Conservation (phyloP, 768 basidiomycete genomes). For the Xanthoconium stramineum region DNA sequence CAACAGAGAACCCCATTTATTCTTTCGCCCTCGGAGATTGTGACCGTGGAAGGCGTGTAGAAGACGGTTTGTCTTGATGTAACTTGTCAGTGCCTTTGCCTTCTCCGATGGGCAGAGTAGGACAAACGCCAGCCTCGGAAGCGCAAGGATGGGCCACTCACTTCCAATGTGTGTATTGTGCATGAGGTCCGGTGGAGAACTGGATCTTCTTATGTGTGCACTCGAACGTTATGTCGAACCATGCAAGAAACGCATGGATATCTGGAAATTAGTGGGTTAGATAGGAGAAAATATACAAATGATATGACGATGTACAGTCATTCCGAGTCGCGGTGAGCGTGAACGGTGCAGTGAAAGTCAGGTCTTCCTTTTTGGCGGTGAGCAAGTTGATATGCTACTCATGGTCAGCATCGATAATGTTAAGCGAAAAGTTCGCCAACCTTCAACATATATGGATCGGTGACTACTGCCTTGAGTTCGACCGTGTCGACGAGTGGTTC, state of each 20-base stretch:
- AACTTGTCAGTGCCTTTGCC: not conserved
- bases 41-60: constrained; percentile 82
- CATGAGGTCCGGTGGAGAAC: constrained; percentile 97
- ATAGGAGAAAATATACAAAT: not conserved
- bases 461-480: constrained; percentile 92
- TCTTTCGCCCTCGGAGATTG: constrained; percentile 64
- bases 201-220: constrained; percentile 94
- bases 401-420: constrained; percentile 3
- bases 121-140: not conserved
- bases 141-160: constrained; percentile 39
- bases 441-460: constrained; percentile 88
- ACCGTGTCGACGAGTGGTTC: constrained; percentile 99
- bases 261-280: constrained; percentile 45
- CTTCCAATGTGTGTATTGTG: constrained; percentile 97
- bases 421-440: constrained; percentile 36
- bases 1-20: constrained; percentile 74
- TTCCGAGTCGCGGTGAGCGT: constrained; percentile 77
- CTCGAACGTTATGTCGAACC: constrained; percentile 97
- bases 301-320: constrained; percentile 66
- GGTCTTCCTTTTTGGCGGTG: constrained; percentile 93
- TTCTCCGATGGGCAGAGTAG: not conserved
- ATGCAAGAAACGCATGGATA: constrained; percentile 95
- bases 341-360: constrained; percentile 82
- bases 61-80: constrained; percentile 86
- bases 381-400: constrained; percentile 82